phyloP scores from a whole-genome alignment of 1,139 yeast genomes.

The Debaryomyces subglobosus region DNA sequence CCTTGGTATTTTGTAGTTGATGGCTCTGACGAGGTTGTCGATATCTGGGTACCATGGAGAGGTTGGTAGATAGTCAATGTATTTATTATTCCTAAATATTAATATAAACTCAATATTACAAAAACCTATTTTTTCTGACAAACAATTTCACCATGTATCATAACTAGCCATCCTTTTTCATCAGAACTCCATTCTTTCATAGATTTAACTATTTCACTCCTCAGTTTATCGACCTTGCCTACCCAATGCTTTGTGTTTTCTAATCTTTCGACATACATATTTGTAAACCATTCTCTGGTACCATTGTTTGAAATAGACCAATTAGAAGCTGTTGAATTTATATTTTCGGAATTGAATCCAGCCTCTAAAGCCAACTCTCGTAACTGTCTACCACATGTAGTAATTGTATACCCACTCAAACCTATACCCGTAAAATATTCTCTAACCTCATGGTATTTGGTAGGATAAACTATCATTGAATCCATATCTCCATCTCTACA shows the following conservation, averaged over 20 bases:
- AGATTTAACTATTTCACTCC: constrained; percentile 8
- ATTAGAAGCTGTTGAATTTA: constrained; percentile 17
- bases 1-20: constrained; percentile 62
- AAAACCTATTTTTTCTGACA: constrained; percentile 14
- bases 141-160: constrained; percentile 21
- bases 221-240: constrained; percentile 12
- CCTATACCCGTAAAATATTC: constrained; percentile 13
- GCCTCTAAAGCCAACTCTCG: constrained; percentile 22
- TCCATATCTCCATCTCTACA: constrained; percentile 35
- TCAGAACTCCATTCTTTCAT: constrained; percentile 22
- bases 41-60: constrained; percentile 73
- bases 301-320: constrained; percentile 18
- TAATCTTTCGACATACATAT: constrained; percentile 16
- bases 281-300: constrained; percentile 14
- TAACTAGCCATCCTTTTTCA: constrained; percentile 15
- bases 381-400: constrained; percentile 21
- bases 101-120: background rate
- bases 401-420: constrained; percentile 17
- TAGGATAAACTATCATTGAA: constrained; percentile 23
- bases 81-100: background rate
- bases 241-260: constrained; percentile 15
- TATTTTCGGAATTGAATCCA: constrained; percentile 18
- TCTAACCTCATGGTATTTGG: constrained; percentile 16
- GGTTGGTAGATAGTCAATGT: constrained; percentile 39
- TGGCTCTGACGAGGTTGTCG: constrained; percentile 52